Evolutionary conservation across 1,284 basidiomycete genomes (phyloP).

Genomic region (Pseudomicrostroma phylloplanum): DNA sequence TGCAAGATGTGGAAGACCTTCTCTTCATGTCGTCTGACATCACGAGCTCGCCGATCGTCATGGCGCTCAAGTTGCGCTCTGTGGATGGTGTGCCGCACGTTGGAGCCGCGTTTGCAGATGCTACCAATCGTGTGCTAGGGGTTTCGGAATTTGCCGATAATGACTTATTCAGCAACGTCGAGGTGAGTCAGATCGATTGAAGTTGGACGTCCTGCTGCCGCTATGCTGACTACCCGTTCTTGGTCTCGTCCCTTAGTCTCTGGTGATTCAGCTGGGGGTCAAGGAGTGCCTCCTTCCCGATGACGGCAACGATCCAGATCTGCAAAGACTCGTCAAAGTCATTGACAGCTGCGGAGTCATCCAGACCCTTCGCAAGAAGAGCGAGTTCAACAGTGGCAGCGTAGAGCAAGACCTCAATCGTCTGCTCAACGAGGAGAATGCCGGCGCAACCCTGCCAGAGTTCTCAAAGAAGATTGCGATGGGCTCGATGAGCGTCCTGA

Average conservation of each 20-base stretch:
- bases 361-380: slow-evolving; percentile 76
- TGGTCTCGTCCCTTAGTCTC: slow-evolving; percentile 59
- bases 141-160: slow-evolving; percentile 88
- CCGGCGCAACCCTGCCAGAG: slow-evolving; percentile 57
- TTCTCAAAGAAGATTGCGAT: slow-evolving; percentile 73
- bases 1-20: slow-evolving; percentile 86
- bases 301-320: slow-evolving; percentile 60
- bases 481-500: slow-evolving; percentile 70
- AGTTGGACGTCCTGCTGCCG: neutral
- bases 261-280: slow-evolving; percentile 90
- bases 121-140: slow-evolving; percentile 56
- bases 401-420: slow-evolving; percentile 78
- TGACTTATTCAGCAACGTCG: slow-evolving; percentile 89
- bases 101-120: slow-evolving; percentile 59
- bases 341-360: slow-evolving; percentile 87
- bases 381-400: slow-evolving; percentile 52
- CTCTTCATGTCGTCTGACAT: slow-evolving; percentile 81
- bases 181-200: slow-evolving; percentile 60
- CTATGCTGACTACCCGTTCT: too few species aligned
- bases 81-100: slow-evolving; percentile 55
- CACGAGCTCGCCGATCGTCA: slow-evolving; percentile 76
- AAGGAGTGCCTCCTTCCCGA: slow-evolving; percentile 74
- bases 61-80: slow-evolving; percentile 76
- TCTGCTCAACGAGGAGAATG: slow-evolving; percentile 57
- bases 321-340: slow-evolving; percentile 57